Evolutionary conservation across 2,329 filamentous ascomycete species (phyloP), one percentile per base, ranked within the genome.

Genomic region (Talaromyces sp.): DNA sequence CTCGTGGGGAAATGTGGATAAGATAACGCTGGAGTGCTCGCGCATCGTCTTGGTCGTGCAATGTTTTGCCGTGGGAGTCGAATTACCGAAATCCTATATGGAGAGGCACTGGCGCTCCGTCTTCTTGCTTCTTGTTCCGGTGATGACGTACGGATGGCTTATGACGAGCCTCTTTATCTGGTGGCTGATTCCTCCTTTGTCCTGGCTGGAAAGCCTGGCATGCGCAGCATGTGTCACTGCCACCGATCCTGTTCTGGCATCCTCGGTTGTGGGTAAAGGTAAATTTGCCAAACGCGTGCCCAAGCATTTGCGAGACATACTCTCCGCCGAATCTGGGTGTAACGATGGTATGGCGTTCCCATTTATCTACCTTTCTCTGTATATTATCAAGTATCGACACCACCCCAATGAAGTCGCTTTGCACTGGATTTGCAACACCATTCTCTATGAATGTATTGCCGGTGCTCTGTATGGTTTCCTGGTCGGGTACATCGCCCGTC

Each of bases 321-420:
- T 99, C 11, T 99, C 94, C 4, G 92, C 92, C 58, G 94, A 99
- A 76, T 99, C 94, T 7, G 94, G 94, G 31, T 99, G 94, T 77
- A 99, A 99, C 81, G 94, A 99, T 73, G 94, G 94, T 75, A 99
- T 99, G 94, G 94, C 94, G 1, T 99, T 99, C 70, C 94, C 94
- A 0, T 99, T 99, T 73, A 84, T 99, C 67, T 99, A 99, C 71
- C 81, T 99, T 31, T 87, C 89, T 1, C 79, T 97, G 31, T 97
- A 97, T 73, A 83, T 97, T 48, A 89, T 97, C 64, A 85, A 88
- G 64, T 96, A 93, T 71, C 80, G 87, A 62, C 85, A 84, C 28
- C 73, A 88, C 64, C 84, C 88, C 5, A 75, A 77, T 48, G 74
- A 89, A 56, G 89, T 96, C 41, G 83, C 87, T 15, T 87, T 87